Evolutionary conservation across 2,329 filamentous ascomycete genomes (phyloP).

Genomic region (Davidsoniella virescens): DNA sequence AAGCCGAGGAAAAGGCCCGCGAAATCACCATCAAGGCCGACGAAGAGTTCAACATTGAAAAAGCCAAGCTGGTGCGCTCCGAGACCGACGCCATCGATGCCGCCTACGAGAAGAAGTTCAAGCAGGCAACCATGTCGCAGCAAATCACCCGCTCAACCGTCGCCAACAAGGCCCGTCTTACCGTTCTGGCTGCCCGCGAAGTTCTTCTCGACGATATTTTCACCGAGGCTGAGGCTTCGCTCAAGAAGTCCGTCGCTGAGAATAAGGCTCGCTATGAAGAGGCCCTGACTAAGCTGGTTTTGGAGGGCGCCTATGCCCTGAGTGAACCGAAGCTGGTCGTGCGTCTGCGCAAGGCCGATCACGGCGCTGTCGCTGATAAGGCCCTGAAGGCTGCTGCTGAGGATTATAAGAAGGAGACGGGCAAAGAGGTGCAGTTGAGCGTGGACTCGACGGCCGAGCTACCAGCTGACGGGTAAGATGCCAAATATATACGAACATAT

Average conservation of each 20-base stretch:
- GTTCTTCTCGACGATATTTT: constrained; percentile 84
- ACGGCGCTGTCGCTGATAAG: constrained; percentile 50
- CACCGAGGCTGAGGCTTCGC: constrained; percentile 57
- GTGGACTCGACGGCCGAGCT: constrained; percentile 68
- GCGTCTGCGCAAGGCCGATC: constrained; percentile 65
- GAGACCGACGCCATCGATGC: constrained; percentile 86
- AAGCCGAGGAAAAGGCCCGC: constrained; percentile 89
- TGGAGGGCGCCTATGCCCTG: constrained; percentile 82
- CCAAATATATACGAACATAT: neutral
- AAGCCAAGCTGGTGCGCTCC: constrained; percentile 93
- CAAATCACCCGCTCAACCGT: constrained; percentile 96
- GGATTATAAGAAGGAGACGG: constrained; percentile 69
- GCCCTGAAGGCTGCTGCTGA: constrained; percentile 59
- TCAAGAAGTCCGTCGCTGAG: constrained; percentile 41
- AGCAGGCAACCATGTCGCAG: constrained; percentile 94
- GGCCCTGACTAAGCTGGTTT: constrained; percentile 61
- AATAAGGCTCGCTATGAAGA: constrained; percentile 60
- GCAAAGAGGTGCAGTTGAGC: constrained; percentile 50
- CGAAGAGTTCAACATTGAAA: constrained; percentile 97
- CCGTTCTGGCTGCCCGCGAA: constrained; percentile 74
- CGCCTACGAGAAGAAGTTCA: constrained; percentile 97
- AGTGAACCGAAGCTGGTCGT: constrained; percentile 63
- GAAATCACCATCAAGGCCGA: constrained; percentile 98
- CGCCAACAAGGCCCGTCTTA: constrained; percentile 87
- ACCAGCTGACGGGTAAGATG: constrained; percentile 66